Conservation (phyloP, 2,329 filamentous ascomycete genomes). For the Botrytis cinerea region DNA sequence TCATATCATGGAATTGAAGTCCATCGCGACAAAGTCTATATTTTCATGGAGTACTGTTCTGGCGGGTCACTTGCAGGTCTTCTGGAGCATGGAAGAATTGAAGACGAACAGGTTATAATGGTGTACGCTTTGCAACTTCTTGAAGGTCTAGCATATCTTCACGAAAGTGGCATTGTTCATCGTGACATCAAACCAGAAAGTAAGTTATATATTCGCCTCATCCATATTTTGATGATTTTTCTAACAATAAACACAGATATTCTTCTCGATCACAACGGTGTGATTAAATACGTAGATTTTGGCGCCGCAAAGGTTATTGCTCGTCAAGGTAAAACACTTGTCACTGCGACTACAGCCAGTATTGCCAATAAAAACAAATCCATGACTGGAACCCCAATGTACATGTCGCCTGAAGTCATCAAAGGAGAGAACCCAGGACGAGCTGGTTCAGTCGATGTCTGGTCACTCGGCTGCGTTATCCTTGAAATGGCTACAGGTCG, state of each 20-base stretch:
- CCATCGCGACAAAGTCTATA: slow-evolving; percentile 98
- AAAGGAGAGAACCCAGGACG: slow-evolving; percentile 80
- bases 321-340: slow-evolving; percentile 84
- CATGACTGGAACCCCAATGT: slow-evolving; percentile 99
- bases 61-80: slow-evolving; percentile 88
- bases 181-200: slow-evolving; percentile 98
- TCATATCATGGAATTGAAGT: slow-evolving; percentile 98
- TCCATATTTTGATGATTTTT: background rate
- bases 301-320: slow-evolving; percentile 97
- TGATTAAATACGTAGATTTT: slow-evolving; percentile 99
- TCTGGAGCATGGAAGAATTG: slow-evolving; percentile 92
- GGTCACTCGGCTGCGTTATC: slow-evolving; percentile 95
- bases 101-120: slow-evolving; percentile 97
- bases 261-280: slow-evolving; percentile 92
- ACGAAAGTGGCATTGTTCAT: slow-evolving; percentile 88
- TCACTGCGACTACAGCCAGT: slow-evolving; percentile 56
- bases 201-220: slow-evolving; percentile 50
- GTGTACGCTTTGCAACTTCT: slow-evolving; percentile 93
- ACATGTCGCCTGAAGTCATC: slow-evolving; percentile 99
- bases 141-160: slow-evolving; percentile 90
- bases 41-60: slow-evolving; percentile 99
- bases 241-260: slow-evolving; percentile 61
- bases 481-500: slow-evolving; percentile 96
- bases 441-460: slow-evolving; percentile 88
- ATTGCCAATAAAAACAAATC: slow-evolving; percentile 71